Percentiles rank a stretch among this genome's conserved stretches.
These are phyloP conservation scores for Aphanomyces stellatus DNA, from an alignment of 352 stramenopile species.

Conservation along the genomic window DNA sequence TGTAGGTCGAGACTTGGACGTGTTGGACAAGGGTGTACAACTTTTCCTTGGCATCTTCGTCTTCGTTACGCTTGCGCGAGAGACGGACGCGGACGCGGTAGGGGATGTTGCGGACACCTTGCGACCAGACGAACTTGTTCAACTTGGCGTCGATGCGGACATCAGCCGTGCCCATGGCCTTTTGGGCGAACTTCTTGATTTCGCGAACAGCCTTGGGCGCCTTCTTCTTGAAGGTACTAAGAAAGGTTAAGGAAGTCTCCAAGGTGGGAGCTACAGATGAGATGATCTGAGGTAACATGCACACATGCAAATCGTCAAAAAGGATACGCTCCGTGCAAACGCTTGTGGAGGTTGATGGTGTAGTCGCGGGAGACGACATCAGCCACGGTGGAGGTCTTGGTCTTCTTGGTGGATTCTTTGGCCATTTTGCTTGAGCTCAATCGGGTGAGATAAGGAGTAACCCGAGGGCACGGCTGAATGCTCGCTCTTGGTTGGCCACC, in stretches of 20 bases:
- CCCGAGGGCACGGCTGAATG: background rate
- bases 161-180: conserved; percentile 97
- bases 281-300: conserved; percentile 23
- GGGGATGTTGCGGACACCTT: conserved; percentile 97
- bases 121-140: conserved; percentile 97
- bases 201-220: conserved; percentile 95
- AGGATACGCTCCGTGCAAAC: conserved; percentile 88
- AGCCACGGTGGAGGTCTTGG: conserved; percentile 28
- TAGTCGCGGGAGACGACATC: conserved; percentile 97
- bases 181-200: conserved; percentile 96
- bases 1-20: conserved; percentile 94
- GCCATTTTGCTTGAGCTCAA: conserved; percentile 39
- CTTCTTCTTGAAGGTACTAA: conserved; percentile 96
- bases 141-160: conserved; percentile 93
- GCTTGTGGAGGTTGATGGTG: conserved; percentile 99
- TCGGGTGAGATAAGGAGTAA: conserved; percentile 17
- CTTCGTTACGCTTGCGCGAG: conserved; percentile 97
- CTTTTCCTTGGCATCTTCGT: conserved; percentile 98
- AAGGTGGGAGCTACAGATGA: conserved; percentile 75
- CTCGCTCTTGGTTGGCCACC: background rate
- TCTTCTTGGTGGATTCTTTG: conserved; percentile 84
- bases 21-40: conserved; percentile 98
- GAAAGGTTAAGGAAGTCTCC: conserved; percentile 81
- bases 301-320: conserved; percentile 38
- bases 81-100: conserved; percentile 96